These are phyloP conservation scores for Cystobasidium ongulense DNA, from an alignment of 768 basidiomycete genomes.

Conservation along the genomic window DNA sequence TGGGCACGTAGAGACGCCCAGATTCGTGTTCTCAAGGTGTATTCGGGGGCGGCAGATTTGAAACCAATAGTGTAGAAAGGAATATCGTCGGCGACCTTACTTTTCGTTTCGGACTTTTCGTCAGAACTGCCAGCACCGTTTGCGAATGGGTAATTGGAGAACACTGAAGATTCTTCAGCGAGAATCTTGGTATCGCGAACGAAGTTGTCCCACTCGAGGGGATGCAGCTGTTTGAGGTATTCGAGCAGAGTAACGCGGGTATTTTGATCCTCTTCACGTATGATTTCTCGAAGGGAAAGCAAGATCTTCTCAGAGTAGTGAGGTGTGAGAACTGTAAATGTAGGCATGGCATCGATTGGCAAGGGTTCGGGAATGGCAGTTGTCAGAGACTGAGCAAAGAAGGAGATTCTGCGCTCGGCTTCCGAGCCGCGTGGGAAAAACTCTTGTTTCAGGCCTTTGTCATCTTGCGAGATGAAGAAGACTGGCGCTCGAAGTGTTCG, in stretches of 20 bases:
- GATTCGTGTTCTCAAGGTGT: conserved; percentile 94
- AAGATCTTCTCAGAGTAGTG: conserved; percentile 99
- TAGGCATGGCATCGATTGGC: conserved; percentile 98
- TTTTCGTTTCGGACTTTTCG: conserved; percentile 61
- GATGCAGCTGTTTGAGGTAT: conserved; percentile 96
- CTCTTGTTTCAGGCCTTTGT: conserved; percentile 70
- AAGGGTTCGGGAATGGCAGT: conserved; percentile 87
- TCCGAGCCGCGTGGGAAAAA: conserved; percentile 94
- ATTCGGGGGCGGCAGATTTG: conserved; percentile 97
- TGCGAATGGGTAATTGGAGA: conserved; percentile 57
- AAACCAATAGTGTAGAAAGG: conserved; percentile 98
- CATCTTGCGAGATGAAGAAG: conserved; percentile 94
- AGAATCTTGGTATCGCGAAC: conserved; percentile 99
- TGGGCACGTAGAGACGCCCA: conserved; percentile 99
- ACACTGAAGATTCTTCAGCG: conserved; percentile 85
- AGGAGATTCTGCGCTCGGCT: conserved; percentile 93
- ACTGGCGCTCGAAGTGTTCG: conserved; percentile 88
- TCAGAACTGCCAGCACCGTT: conserved; percentile 47
- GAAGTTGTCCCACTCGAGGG: conserved; percentile 98
- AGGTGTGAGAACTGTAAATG: conserved; percentile 94
- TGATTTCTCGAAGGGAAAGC: conserved; percentile 92
- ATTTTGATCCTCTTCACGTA: conserved; percentile 94
- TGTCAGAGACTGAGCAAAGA: conserved; percentile 96
- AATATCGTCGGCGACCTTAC: conserved; percentile 69
- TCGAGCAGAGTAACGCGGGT: conserved; percentile 93